These are phyloP conservation scores for Talaromyces stipitatus DNA, from an alignment of 495 filamentous ascomycete genomes.

Conservation along the genomic window DNA sequence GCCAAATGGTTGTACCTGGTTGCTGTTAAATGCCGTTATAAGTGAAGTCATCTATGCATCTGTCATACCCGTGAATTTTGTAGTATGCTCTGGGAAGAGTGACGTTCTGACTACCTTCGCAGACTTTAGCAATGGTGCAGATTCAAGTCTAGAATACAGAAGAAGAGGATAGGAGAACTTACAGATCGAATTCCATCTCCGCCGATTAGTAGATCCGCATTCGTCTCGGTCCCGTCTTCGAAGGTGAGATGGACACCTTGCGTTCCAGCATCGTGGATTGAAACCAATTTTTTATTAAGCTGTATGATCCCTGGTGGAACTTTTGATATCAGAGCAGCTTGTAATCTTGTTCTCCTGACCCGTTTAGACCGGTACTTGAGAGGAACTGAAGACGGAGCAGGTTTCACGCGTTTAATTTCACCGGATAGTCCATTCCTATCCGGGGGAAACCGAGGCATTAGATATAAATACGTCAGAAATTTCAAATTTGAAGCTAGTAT, in stretches of 20 bases:
- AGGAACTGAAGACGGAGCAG: not conserved
- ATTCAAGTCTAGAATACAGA: too few species aligned
- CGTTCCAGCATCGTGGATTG: slow-evolving; percentile 17
- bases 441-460: not conserved
- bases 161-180: not conserved
- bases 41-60: not conserved
- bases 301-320: slow-evolving; percentile 30
- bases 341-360: slow-evolving; percentile 31
- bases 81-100: not conserved
- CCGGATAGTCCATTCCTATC: not conserved
- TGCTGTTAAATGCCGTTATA: not conserved
- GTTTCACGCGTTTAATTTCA: not conserved
- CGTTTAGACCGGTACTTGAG: slow-evolving; percentile 8
- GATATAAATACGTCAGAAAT: not conserved
- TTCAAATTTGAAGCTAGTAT: too few species aligned
- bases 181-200: slow-evolving; percentile 48
- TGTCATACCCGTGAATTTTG: not conserved
- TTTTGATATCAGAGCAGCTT: slow-evolving; percentile 27
- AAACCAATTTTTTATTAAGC: slow-evolving; percentile 28
- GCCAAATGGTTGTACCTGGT: slow-evolving; percentile 30
- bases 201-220: slow-evolving; percentile 42
- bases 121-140: not conserved
- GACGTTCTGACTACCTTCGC: not conserved
- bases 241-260: slow-evolving; percentile 20
- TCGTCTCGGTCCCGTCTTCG: slow-evolving; percentile 25